phyloP scores from a whole-genome alignment of 225 moss, liverwort and hornwort species.

The Rhytidiadelphus loreus region DNA sequence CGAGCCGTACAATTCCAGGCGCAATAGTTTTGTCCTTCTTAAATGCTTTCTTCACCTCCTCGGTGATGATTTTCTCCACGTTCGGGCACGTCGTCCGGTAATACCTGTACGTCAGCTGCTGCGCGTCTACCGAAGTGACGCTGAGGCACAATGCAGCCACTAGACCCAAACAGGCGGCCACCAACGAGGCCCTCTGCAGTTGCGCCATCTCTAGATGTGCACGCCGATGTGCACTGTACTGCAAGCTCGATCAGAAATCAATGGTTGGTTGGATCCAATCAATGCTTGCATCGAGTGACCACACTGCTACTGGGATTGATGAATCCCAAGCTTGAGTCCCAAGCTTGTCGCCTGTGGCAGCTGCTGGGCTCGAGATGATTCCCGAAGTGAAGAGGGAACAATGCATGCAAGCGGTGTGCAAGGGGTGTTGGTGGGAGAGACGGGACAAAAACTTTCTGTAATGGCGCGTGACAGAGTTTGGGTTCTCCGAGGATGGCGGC shows the following conservation, averaged over 20 bases:
- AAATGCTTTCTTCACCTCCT: not conserved
- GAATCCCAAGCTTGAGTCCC: not conserved
- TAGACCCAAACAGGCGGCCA: not conserved
- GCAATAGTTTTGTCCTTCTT: constrained; percentile 12
- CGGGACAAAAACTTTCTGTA: not conserved
- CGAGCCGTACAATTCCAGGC: constrained; percentile 13
- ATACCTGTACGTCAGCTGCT: not conserved
- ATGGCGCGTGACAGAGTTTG: not conserved
- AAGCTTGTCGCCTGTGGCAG: not conserved
- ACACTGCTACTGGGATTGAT: not conserved
- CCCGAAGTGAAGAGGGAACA: not conserved
- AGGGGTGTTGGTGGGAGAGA: not conserved
- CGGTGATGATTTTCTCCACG: constrained; percentile 1
- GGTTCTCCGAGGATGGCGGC: not conserved
- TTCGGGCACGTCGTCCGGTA: constrained; percentile 17
- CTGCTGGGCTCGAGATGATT: not conserved
- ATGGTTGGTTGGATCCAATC: not conserved
- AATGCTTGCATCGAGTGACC: not conserved
- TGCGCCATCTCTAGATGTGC: not conserved
- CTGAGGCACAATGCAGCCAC: not conserved
- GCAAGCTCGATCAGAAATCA: not conserved
- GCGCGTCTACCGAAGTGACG: not conserved
- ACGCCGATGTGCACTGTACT: not conserved
- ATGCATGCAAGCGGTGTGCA: not conserved
- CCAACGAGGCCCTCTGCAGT: not conserved